These are phyloP conservation scores for Teratosphaeria gauchensis DNA, from an alignment of 2,329 filamentous ascomycete species.

Conservation along the genomic window DNA sequence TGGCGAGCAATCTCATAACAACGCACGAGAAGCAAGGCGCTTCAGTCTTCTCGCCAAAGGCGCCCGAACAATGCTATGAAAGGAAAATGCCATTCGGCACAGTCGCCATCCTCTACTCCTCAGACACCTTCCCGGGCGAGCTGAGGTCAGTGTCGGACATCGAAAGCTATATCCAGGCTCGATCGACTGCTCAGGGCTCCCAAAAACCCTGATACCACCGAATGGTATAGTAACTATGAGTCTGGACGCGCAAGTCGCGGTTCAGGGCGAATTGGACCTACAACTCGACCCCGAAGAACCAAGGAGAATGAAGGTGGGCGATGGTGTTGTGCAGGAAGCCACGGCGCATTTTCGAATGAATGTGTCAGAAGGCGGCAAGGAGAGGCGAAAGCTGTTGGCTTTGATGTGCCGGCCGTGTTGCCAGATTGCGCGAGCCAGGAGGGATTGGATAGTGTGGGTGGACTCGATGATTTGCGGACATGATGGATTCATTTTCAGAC, in stretches of 20 bases:
- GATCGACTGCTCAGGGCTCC: neutral
- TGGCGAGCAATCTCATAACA: slow-evolving; percentile 10
- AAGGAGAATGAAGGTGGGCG: slow-evolving; percentile 7
- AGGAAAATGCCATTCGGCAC: slow-evolving; percentile 3
- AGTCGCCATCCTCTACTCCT: slow-evolving; percentile 7
- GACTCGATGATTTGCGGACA: neutral
- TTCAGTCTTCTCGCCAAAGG: slow-evolving; percentile 9
- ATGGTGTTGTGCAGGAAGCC: slow-evolving; percentile 8
- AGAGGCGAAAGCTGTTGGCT: neutral
- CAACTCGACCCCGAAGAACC: slow-evolving; percentile 8
- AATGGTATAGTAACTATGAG: slow-evolving; percentile 9
- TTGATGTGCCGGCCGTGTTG: neutral
- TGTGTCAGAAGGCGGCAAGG: slow-evolving; percentile 1
- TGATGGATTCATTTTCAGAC: too few species aligned
- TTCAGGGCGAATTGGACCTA: slow-evolving; percentile 11
- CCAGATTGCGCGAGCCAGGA: neutral
- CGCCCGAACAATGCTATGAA: neutral
- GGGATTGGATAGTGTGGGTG: neutral
- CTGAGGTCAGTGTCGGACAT: slow-evolving; percentile 10
- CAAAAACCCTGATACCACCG: slow-evolving; percentile 1
- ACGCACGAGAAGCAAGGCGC: slow-evolving; percentile 11
- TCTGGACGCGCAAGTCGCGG: slow-evolving; percentile 6
- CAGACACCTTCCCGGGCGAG: slow-evolving; percentile 2
- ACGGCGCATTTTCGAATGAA: slow-evolving; percentile 17
- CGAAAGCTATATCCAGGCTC: slow-evolving; percentile 7